Evolutionary conservation across 345 rosid genomes (phyloP), one percentile per base, ranked within the genome.

Genomic region (Geranium brycei): DNA sequence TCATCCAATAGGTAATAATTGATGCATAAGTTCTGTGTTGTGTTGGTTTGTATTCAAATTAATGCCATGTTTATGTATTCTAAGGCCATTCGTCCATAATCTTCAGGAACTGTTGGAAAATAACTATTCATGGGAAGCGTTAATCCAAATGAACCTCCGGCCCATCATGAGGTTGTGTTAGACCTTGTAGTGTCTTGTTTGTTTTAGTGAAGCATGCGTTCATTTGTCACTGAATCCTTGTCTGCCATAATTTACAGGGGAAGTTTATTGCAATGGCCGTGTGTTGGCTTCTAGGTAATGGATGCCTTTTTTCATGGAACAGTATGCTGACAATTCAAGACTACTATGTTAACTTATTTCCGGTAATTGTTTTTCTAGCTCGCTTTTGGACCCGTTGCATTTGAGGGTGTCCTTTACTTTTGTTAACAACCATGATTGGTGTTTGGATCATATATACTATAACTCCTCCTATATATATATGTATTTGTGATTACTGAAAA

Each of bases 231-330:
- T 35, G 10, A 35, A 35, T 7, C 41, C 41, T 35, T 35, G 41
- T 35, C 41, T 35, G 4, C 3, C 41, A 35, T 35, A 7, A 35
- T 35, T 35, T 4, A 61, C 64, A 89, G 96, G 98, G 96, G 1
- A 91, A 79, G 75, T 72, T 62, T 69, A 60, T 67, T 16, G 96
- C 96, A 17, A 69, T 85, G 61, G 59, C 65, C 12, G 82, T 85
- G n/a, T 89, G 96, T 73, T 89, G 92, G 85, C 73, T 89, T 64
- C 88, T 91, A 0, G 98, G 96, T 30, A 55, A 78, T 41, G 96
- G 96, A 17, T 81, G 84, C 73, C 91, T 91, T 28, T 70, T 89
- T 64, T 68, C 98, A 19, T 89, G 98, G 92, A 85, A 89, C 71
- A 85, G 95, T 68, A 84, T 87, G 92, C 66, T 91, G 56, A 89